Percentiles rank a stretch among this genome's conserved stretches.
phyloP scores from a whole-genome alignment of 176 grass and related monocot genomes.

The barley (Hordeum vulgare) region MorexV3_pseudomolecules_assembly NC_058519.1:16587961-16588460 shows the following conservation, averaged over 20 bases:
- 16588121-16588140: background rate
- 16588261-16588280: no score
- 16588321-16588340: background rate
- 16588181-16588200: background rate
- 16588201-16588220: background rate
- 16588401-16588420: background rate
- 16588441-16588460: background rate
- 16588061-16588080: background rate
- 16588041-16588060: no score
- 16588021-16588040: no score
- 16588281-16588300: background rate
- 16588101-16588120: background rate
- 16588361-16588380: background rate
- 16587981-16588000: no score
- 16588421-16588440: background rate
- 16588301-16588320: background rate
- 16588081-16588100: background rate
- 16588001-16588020: background rate
- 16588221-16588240: no score
- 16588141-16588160: background rate
- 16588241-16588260: no score
- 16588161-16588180: background rate
- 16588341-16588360: background rate
- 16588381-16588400: background rate
- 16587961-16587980: no score